Percentiles rank a stretch among this genome's conserved stretches.
Evolutionary conservation across 306 rosid genomes (phyloP).

Genomic region (Heteromeles arbutifolia): DNA sequence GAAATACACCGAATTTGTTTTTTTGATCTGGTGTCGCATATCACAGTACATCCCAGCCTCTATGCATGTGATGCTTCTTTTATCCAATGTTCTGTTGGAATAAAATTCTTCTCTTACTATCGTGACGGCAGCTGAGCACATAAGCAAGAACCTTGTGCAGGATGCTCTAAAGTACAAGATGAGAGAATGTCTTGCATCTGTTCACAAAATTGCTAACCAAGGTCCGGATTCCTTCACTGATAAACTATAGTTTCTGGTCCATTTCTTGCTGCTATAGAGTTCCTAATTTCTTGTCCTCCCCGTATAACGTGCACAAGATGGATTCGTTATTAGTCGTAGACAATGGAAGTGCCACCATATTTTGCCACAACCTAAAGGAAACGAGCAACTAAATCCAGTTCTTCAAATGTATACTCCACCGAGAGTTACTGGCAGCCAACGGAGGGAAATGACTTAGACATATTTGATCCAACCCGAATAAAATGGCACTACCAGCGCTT

Average conservation of each 20-base stretch:
- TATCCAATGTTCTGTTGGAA: slow-evolving; percentile 32
- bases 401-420: slow-evolving; percentile 31
- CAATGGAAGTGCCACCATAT: slow-evolving; percentile 16
- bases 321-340: slow-evolving; percentile 18
- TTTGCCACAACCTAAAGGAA: slow-evolving; percentile 2
- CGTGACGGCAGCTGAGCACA: slow-evolving; percentile 21
- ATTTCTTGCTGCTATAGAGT: neutral
- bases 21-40: neutral
- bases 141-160: slow-evolving; percentile 23
- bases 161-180: slow-evolving; percentile 19
- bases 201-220: neutral
- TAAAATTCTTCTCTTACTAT: slow-evolving; percentile 32
- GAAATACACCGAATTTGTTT: neutral
- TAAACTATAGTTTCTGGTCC: neutral
- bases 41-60: slow-evolving; percentile 24
- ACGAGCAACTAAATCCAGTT: slow-evolving; percentile 18
- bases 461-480: slow-evolving; percentile 27
- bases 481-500: slow-evolving; percentile 28
- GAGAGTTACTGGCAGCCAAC: slow-evolving; percentile 27
- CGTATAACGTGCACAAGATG: slow-evolving; percentile 25
- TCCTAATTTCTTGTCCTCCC: neutral
- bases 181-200: neutral
- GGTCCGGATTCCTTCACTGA: neutral
- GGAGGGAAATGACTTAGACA: slow-evolving; percentile 21
- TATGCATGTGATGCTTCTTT: slow-evolving; percentile 33